These are phyloP conservation scores for Hibiscus tridactylites DNA, from an alignment of 345 rosid species.

Conservation along the genomic window DNA sequence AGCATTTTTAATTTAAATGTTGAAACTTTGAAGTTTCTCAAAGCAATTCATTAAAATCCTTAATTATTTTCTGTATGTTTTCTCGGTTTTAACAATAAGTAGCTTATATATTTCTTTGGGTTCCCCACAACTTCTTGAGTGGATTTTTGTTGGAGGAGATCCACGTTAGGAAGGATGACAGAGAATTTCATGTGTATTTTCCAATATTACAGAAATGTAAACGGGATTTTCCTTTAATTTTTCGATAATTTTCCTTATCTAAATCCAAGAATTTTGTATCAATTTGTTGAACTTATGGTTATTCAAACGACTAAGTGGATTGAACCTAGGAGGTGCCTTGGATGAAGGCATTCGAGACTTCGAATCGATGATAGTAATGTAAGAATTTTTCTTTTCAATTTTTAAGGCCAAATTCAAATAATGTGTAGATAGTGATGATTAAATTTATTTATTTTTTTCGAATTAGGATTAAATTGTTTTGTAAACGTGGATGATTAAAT, in stretches of 20 bases:
- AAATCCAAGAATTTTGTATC: neutral
- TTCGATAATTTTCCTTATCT: neutral
- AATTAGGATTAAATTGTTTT: too few species aligned
- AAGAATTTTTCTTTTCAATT: slow-evolving; percentile 17
- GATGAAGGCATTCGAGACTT: slow-evolving; percentile 40
- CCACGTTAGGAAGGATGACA: slow-evolving; percentile 84
- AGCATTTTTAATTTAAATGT: neutral
- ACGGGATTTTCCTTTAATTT: slow-evolving; percentile 17
- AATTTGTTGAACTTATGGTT: slow-evolving; percentile 13
- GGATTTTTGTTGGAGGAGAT: slow-evolving; percentile 85
- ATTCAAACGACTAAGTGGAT: slow-evolving; percentile 55
- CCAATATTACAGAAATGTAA: slow-evolving; percentile 74
- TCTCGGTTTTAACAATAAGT: slow-evolving; percentile 63
- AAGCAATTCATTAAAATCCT: neutral
- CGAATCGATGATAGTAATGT: slow-evolving; percentile 61
- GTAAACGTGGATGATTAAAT: too few species aligned
- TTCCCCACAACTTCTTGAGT: slow-evolving; percentile 49
- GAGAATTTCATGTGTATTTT: slow-evolving; percentile 72
- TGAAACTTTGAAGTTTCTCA: neutral
- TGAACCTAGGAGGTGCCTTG: slow-evolving; percentile 63
- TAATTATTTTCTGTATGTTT: neutral
- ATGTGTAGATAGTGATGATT: too few species aligned
- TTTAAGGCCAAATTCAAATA: too few species aligned
- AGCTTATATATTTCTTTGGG: slow-evolving; percentile 53
- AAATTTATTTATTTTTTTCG: too few species aligned